Percentiles rank a stretch among this genome's conserved stretches.
Evolutionary conservation across 2,329 filamentous ascomycete species (phyloP).

Genomic region (Dendrostoma leiphaemia): DNA sequence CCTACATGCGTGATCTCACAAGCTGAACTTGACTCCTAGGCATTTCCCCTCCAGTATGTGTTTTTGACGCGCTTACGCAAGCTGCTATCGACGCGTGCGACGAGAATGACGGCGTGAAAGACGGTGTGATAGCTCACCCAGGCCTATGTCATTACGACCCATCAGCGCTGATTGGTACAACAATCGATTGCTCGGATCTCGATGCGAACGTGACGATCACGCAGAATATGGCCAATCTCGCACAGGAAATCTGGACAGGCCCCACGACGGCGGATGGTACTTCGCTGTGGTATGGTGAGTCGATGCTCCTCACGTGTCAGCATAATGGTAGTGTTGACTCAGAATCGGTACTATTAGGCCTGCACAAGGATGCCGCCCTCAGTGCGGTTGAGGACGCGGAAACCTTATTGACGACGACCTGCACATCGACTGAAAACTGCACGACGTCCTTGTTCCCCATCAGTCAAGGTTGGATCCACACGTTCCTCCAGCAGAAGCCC

Average conservation of each 20-base stretch:
- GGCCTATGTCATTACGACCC: slow-evolving; percentile 30
- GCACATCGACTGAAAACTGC: neutral
- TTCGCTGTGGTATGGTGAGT: slow-evolving; percentile 2
- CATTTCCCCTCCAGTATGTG: slow-evolving; percentile 39
- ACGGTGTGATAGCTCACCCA: slow-evolving; percentile 38
- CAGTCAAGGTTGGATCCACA: neutral
- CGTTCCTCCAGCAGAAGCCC: slow-evolving; percentile 3
- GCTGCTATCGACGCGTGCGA: slow-evolving; percentile 43
- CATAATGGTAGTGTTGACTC: neutral
- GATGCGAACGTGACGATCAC: neutral
- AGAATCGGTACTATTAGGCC: neutral
- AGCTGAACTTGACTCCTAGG: slow-evolving; percentile 21
- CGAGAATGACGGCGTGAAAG: slow-evolving; percentile 43
- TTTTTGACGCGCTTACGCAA: slow-evolving; percentile 33
- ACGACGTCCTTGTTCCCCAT: neutral
- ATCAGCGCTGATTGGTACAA: slow-evolving; percentile 22
- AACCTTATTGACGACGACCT: neutral
- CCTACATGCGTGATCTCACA: neutral
- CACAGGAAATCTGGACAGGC: neutral
- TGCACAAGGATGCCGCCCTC: slow-evolving; percentile 2
- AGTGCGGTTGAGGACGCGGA: neutral
- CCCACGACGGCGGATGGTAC: neutral
- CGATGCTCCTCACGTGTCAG: neutral
- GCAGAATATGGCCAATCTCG: slow-evolving; percentile 3
- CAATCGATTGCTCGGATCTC: slow-evolving; percentile 22